Evolutionary conservation across 495 filamentous ascomycete genomes (phyloP).

Genomic region (Monascus purpureus): DNA sequence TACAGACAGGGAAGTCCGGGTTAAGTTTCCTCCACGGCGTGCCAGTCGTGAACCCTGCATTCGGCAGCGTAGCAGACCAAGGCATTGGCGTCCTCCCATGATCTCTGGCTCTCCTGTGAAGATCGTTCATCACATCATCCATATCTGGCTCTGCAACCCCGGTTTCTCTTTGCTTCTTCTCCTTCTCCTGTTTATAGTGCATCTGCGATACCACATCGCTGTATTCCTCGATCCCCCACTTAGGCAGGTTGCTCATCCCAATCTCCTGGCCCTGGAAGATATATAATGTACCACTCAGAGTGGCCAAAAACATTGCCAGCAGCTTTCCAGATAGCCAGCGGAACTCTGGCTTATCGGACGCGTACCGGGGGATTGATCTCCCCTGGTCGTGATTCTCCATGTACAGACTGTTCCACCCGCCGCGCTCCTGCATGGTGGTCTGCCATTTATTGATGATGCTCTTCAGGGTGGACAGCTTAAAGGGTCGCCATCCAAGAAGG

Average conservation of each 20-base stretch:
- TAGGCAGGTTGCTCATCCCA: conserved; percentile 59
- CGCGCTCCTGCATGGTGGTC: conserved; percentile 50
- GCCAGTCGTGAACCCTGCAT: too few species aligned
- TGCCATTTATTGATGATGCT: conserved; percentile 49
- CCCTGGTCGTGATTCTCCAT: conserved; percentile 65
- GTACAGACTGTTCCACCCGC: conserved; percentile 60
- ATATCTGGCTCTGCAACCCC: too few species aligned
- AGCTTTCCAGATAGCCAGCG: conserved; percentile 43
- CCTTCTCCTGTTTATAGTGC: too few species aligned
- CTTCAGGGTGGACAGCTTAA: conserved; percentile 44
- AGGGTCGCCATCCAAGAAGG: conserved; percentile 36
- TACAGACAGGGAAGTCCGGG: too few species aligned
- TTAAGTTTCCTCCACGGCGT: too few species aligned
- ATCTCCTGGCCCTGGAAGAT: conserved; percentile 69
- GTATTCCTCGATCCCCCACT: conserved; percentile 55
- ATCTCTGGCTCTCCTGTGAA: too few species aligned
- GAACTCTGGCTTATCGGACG: conserved; percentile 30
- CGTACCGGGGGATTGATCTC: conserved; percentile 47
- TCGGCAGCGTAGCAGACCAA: too few species aligned
- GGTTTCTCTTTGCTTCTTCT: too few species aligned
- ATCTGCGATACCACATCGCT: too few species aligned
- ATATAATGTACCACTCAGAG: conserved; percentile 55
- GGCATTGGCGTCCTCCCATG: too few species aligned
- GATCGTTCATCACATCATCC: too few species aligned
- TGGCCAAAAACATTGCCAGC: conserved; percentile 42